Evolutionary conservation across 1,139 yeast species (phyloP).

Genomic region (Saccharomyces hybrid): DNA sequence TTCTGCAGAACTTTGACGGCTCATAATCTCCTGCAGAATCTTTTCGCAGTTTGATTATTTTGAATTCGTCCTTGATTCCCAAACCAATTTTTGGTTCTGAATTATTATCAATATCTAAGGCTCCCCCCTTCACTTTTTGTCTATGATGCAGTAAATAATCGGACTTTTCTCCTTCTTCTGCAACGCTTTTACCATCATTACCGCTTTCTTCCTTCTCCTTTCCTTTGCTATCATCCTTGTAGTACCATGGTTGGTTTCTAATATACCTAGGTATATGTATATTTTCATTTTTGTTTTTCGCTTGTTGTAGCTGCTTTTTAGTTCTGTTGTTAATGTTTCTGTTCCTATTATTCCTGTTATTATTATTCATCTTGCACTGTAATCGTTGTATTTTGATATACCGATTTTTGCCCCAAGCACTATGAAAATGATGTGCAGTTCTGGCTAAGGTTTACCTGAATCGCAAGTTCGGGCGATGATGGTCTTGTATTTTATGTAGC

Average conservation of each 20-base stretch:
- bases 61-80: conserved; percentile 26
- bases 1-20: conserved; percentile 12
- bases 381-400: not conserved
- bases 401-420: too few relatives aligned
- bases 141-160: conserved; percentile 30
- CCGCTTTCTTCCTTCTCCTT: not conserved
- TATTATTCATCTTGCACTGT: not conserved
- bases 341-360: not conserved
- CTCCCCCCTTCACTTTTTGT: conserved; percentile 15
- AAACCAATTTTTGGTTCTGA: conserved; percentile 25
- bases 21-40: not conserved
- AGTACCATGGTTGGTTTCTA: conserved; percentile 30
- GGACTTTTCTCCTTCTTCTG: conserved; percentile 7
- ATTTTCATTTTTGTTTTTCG: conserved; percentile 15
- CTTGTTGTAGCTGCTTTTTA: not conserved
- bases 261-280: conserved; percentile 30
- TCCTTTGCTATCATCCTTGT: conserved; percentile 8
- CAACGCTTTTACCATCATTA: conserved; percentile 1
- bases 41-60: conserved; percentile 3
- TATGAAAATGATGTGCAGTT: not conserved
- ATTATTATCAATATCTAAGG: conserved; percentile 25
- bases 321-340: not conserved
- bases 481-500: too few relatives aligned
- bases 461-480: not conserved
- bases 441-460: not conserved